Evolutionary conservation across 2,329 filamentous ascomycete species (phyloP).

Genomic region (Verticillium longisporum): DNA sequence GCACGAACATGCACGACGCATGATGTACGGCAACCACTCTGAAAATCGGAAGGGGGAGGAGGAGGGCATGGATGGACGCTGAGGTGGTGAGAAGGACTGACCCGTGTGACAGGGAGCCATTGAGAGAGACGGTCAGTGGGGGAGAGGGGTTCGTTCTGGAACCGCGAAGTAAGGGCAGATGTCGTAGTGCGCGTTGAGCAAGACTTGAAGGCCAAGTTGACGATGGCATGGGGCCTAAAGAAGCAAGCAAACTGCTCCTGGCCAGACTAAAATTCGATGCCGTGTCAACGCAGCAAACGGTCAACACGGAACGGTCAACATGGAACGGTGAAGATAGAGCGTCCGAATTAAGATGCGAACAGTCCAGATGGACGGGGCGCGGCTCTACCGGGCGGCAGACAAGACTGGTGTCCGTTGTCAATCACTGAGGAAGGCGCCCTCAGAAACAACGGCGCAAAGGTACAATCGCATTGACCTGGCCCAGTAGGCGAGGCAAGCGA

Average conservation of each 20-base stretch:
- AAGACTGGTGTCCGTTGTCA: not conserved
- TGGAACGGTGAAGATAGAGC: too few species aligned
- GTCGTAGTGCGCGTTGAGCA: not conserved
- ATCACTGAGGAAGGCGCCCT: not conserved
- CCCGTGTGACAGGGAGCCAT: not conserved
- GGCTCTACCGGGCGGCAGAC: not conserved
- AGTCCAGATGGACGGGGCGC: not conserved
- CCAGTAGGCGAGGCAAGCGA: not conserved
- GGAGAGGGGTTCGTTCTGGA: not conserved
- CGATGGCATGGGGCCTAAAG: not conserved
- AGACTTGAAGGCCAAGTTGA: not conserved
- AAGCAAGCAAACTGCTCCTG: not conserved
- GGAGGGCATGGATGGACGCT: not conserved
- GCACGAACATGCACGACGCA: not conserved
- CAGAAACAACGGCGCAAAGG: not conserved
- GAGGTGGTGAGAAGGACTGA: not conserved
- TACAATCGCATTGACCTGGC: not conserved
- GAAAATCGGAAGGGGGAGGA: not conserved
- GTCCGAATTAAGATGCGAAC: not conserved
- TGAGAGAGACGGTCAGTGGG: not conserved
- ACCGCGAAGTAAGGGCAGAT: not conserved
- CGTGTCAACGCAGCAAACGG: too few species aligned
- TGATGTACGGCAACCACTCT: not conserved
- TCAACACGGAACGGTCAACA: too few species aligned
- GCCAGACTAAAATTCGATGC: not conserved